Evolutionary conservation across 2,329 filamentous ascomycete genomes (phyloP).

Genomic region (Apiospora pterosperma): DNA sequence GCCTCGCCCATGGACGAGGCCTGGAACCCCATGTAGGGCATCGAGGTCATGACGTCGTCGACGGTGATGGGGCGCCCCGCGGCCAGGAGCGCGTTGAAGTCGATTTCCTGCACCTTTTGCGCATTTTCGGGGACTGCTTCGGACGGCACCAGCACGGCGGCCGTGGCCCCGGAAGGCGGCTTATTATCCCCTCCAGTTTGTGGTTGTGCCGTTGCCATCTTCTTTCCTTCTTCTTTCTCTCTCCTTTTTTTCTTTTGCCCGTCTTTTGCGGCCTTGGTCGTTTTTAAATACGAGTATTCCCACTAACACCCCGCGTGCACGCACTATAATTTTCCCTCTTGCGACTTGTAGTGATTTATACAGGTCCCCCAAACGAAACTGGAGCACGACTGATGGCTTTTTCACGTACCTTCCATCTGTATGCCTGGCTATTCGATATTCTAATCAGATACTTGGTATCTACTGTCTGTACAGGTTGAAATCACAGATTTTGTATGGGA

Average conservation of each 20-base stretch:
- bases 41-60: conserved; percentile 76
- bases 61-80: conserved; percentile 70
- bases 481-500: not conserved
- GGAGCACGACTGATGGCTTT: not conserved
- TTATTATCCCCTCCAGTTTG: not conserved
- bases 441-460: not conserved
- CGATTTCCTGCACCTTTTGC: conserved; percentile 83
- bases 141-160: conserved; percentile 83
- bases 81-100: conserved; percentile 76
- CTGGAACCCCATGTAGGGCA: conserved; percentile 85
- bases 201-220: not conserved
- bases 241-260: too few species aligned
- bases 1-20: conserved; percentile 73
- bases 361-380: not conserved
- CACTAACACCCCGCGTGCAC: not conserved
- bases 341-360: not conserved
- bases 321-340: not conserved
- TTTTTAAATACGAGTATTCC: too few species aligned
- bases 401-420: not conserved
- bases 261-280: too few species aligned
- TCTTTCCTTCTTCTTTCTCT: not conserved
- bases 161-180: conserved; percentile 62
- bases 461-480: too few species aligned
- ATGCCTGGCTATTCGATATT: not conserved
- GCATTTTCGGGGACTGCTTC: conserved; percentile 75